A percentile compares a stretch with the other conserved stretches of the same genome.
phyloP scores from a whole-genome alignment of 768 basidiomycete genomes.

The Pulveroboletus sp. region DNA sequence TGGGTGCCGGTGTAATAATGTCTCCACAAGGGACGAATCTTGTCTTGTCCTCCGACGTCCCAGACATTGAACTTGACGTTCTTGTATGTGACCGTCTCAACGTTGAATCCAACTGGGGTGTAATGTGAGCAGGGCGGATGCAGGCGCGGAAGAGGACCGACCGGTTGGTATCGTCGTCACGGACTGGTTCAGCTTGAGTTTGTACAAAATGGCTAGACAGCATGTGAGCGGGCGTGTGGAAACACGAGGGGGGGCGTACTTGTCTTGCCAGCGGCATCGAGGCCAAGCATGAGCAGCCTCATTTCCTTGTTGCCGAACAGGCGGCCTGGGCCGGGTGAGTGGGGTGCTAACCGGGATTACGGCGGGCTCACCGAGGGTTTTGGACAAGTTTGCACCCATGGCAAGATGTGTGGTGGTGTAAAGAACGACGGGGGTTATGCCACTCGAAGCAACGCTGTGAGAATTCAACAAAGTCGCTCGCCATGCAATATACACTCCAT shows the following conservation, averaged over 20 bases:
- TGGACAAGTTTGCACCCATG: conserved; percentile 88
- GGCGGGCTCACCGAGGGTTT: conserved; percentile 60
- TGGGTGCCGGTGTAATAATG: conserved; percentile 99
- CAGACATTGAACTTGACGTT: conserved; percentile 94
- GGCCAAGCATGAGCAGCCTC: conserved; percentile 92
- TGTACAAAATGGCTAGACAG: conserved; percentile 88
- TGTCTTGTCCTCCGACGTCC: conserved; percentile 99
- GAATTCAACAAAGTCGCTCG: conserved; percentile 17
- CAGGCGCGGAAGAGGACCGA: conserved; percentile 23
- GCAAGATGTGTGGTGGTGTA: conserved; percentile 39
- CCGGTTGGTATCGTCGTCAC: conserved; percentile 98
- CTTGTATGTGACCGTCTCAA: conserved; percentile 99
- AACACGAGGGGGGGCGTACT: conserved; percentile 52
- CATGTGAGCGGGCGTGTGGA: background rate
- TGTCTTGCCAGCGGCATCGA: conserved; percentile 98
- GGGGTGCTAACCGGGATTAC: rapidly evolving
- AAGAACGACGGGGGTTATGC: conserved; percentile 56
- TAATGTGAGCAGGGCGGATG: background rate
- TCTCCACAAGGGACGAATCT: conserved; percentile 97
- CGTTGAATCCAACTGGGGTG: conserved; percentile 88
- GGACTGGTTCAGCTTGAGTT: conserved; percentile 97
- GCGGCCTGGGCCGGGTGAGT: conserved; percentile 52
- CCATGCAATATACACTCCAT: conserved; percentile 9
- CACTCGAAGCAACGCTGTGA: conserved; percentile 24
- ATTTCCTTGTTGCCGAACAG: conserved; percentile 99